These are phyloP conservation scores for Pleodorina starrii DNA, from an alignment of 139 green algal genomes.

Conservation along the genomic window DNA sequence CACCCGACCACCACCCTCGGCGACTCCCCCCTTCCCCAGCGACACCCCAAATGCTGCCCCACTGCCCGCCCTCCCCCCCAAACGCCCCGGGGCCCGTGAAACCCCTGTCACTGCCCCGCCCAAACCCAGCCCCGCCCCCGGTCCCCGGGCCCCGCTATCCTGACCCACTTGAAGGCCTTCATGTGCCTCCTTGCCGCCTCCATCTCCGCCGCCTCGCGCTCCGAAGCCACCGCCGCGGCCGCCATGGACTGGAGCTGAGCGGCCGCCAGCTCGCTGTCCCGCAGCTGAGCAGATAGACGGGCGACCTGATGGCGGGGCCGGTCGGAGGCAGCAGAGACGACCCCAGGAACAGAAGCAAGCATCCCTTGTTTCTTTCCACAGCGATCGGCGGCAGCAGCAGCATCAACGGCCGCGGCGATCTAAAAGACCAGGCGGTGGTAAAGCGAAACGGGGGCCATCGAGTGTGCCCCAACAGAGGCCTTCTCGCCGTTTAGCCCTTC, in stretches of 20 bases:
- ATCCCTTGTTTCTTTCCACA: not conserved
- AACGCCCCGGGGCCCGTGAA: too few species aligned
- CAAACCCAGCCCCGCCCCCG: not conserved
- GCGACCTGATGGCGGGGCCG: not conserved
- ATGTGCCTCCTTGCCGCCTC: constrained; percentile 40
- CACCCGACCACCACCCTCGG: too few species aligned
- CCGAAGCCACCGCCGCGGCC: constrained; percentile 4
- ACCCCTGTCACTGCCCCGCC: not conserved
- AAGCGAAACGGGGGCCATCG: too few species aligned
- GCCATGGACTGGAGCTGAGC: constrained; percentile 35
- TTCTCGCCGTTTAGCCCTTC: not conserved
- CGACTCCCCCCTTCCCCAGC: not conserved
- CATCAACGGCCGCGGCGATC: not conserved
- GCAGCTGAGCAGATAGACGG: constrained; percentile 1
- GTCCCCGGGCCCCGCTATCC: too few species aligned
- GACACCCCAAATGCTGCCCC: not conserved
- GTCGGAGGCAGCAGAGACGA: not conserved
- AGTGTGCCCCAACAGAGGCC: too few species aligned
- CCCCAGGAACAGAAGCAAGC: not conserved
- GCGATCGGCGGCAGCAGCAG: not conserved
- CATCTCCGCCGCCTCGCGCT: constrained; percentile 36
- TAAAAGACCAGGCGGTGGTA: too few species aligned
- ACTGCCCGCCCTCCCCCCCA: too few species aligned
- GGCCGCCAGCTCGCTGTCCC: constrained; percentile 18
- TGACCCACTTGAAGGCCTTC: constrained; percentile 40